Evolutionary conservation across 768 basidiomycete species (phyloP).

Genomic region (Calocybe gangraenosa): DNA sequence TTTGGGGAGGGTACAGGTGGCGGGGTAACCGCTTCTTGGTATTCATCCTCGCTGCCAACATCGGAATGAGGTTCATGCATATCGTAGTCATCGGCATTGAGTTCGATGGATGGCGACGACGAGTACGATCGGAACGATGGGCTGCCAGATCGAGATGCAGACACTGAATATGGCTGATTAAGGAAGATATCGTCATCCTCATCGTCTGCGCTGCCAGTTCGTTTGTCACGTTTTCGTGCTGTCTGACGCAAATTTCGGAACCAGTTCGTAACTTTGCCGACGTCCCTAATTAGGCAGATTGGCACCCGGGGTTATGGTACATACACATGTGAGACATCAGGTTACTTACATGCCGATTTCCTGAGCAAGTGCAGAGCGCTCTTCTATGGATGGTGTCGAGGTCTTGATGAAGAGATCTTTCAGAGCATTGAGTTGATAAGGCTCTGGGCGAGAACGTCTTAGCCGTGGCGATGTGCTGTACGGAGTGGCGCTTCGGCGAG

Average conservation of each 20-base stretch:
- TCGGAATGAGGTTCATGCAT: constrained; percentile 42
- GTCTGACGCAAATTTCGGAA: constrained; percentile 83
- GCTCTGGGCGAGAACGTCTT: constrained; percentile 74
- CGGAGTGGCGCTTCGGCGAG: constrained; percentile 39
- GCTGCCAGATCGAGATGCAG: constrained; percentile 50
- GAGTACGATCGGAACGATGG: constrained; percentile 51
- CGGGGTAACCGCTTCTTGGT: constrained; percentile 71
- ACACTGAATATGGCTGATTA: constrained; percentile 31
- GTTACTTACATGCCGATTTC: constrained; percentile 70
- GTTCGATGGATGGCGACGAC: constrained; percentile 48
- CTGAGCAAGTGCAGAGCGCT: constrained; percentile 66
- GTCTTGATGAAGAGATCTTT: constrained; percentile 68
- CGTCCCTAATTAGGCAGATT: constrained; percentile 46
- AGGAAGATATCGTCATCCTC: constrained; percentile 44
- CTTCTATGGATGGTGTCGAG: constrained; percentile 73
- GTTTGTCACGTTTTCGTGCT: constrained; percentile 60
- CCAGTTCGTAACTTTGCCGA: constrained; percentile 86
- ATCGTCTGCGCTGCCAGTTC: constrained; percentile 39
- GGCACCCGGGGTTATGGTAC: constrained; percentile 13
- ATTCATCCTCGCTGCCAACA: constrained; percentile 66
- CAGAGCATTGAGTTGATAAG: constrained; percentile 71
- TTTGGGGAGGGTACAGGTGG: constrained; percentile 48
- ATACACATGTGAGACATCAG: constrained; percentile 6
- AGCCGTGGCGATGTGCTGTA: constrained; percentile 46
- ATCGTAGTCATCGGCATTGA: constrained; percentile 42